These are phyloP conservation scores for Claviceps monticola DNA, from an alignment of 2,329 filamentous ascomycete species.

Conservation along the genomic window DNA sequence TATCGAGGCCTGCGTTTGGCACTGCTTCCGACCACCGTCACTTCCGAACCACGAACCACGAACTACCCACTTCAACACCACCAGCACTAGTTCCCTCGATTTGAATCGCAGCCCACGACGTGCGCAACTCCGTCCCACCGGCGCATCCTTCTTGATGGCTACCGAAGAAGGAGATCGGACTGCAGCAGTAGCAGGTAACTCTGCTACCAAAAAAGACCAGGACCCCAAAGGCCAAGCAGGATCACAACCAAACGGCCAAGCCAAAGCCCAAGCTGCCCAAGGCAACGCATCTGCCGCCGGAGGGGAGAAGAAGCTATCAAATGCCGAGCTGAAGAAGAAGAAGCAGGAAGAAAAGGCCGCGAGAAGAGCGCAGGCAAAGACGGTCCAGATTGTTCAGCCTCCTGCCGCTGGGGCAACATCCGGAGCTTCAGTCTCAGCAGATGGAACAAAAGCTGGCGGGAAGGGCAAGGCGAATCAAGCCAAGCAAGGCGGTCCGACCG, in stretches of 20 bases:
- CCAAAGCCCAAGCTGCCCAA: constrained; percentile 9
- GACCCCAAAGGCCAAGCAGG: constrained; percentile 11
- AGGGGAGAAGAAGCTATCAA: constrained; percentile 45
- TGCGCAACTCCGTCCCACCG: background rate
- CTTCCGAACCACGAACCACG: no score
- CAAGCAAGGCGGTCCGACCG: constrained; percentile 27
- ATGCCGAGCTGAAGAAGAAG: constrained; percentile 74
- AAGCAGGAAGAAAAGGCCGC: constrained; percentile 88
- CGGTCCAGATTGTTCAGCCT: constrained; percentile 31
- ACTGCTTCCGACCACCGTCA: background rate
- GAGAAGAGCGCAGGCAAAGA: constrained; percentile 59
- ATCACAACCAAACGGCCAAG: constrained; percentile 11
- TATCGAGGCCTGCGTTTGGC: no score
- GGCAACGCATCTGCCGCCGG: constrained; percentile 9
- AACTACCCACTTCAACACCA: background rate
- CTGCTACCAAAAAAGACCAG: constrained; percentile 13
- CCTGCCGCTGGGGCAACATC: background rate
- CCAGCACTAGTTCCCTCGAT: background rate
- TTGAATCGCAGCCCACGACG: background rate
- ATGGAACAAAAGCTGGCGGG: constrained; percentile 21
- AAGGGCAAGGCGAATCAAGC: constrained; percentile 31
- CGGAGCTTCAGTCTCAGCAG: constrained; percentile 18
- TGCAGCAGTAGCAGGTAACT: constrained; percentile 14
- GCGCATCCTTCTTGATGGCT: constrained; percentile 14
- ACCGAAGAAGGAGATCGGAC: constrained; percentile 18